These are phyloP conservation scores for Lachnellula occidentalis DNA, from an alignment of 2,329 filamentous ascomycete species.

Conservation along the genomic window DNA sequence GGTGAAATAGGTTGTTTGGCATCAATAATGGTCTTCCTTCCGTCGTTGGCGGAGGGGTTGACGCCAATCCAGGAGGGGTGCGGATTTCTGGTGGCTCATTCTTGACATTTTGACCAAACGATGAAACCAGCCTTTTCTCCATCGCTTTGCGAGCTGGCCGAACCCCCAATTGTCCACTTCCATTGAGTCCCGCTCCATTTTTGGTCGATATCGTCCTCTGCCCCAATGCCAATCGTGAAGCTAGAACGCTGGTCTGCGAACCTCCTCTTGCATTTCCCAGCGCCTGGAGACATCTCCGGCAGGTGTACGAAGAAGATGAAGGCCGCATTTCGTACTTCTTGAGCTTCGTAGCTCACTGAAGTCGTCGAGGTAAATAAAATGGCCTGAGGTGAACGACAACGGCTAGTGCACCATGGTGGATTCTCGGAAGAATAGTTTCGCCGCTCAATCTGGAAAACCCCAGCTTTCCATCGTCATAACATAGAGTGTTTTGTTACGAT, in stretches of 20 bases:
- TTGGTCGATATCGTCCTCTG: conserved; percentile 21
- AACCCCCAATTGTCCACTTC: conserved; percentile 8
- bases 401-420: too few relatives aligned
- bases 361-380: background rate
- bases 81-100: conserved; percentile 22
- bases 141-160: conserved; percentile 7
- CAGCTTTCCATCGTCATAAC: too few relatives aligned
- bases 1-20: conserved; percentile 85
- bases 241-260: conserved; percentile 9
- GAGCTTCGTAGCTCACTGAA: background rate
- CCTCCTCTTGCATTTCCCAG: conserved; percentile 19
- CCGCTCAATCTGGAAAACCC: too few relatives aligned
- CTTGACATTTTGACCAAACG: conserved; percentile 22
- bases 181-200: conserved; percentile 13
- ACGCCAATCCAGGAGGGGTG: conserved; percentile 19
- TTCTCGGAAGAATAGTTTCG: too few relatives aligned
- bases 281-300: conserved; percentile 27
- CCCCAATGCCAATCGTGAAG: conserved; percentile 14
- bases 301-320: conserved; percentile 23
- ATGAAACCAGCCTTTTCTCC: conserved; percentile 20
- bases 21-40: conserved; percentile 27
- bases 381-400: too few relatives aligned
- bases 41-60: conserved; percentile 17
- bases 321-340: background rate
- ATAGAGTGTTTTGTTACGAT: too few relatives aligned